phyloP scores from a whole-genome alignment of 805 yeast genomes.

The Ogataea dorogensis region DNA sequence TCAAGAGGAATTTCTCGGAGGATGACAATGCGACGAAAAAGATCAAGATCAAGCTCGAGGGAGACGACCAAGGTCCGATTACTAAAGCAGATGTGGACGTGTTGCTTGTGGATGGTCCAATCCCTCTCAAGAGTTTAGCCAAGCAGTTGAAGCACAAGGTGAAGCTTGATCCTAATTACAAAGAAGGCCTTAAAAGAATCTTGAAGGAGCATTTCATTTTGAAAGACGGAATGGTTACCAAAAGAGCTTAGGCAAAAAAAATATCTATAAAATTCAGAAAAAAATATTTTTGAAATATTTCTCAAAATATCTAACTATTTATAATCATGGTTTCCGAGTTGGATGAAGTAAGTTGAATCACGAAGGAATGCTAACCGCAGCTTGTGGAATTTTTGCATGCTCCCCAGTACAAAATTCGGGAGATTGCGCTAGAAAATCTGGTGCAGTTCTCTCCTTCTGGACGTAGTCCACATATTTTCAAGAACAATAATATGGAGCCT shows the following conservation, averaged over 20 bases:
- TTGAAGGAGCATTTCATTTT: conserved; percentile 30
- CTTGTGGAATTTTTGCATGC: conserved; percentile 80
- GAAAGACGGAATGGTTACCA: conserved; percentile 33
- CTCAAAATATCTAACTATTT: not conserved
- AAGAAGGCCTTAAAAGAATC: conserved; percentile 49
- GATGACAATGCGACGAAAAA: conserved; percentile 30
- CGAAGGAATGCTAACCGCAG: conserved; percentile 23
- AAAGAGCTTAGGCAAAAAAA: conserved; percentile 17
- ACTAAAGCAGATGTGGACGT: conserved; percentile 71
- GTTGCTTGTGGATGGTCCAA: conserved; percentile 55
- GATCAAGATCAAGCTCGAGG: conserved; percentile 25
- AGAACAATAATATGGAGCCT: conserved; percentile 66
- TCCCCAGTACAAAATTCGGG: conserved; percentile 73
- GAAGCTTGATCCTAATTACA: conserved; percentile 61
- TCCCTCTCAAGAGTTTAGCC: conserved; percentile 54
- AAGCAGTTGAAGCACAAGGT: conserved; percentile 60
- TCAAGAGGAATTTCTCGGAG: conserved; percentile 27
- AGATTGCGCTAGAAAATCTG: conserved; percentile 79
- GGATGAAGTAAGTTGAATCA: conserved; percentile 41
- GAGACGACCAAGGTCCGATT: conserved; percentile 38
- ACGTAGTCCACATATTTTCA: conserved; percentile 53
- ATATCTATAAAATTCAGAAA: conserved; percentile 1
- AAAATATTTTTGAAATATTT: conserved; percentile 3
- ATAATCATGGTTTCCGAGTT: conserved; percentile 47
- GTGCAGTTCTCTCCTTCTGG: conserved; percentile 80